Conservation (phyloP, 2,329 filamentous ascomycete genomes). For the Podosphaera fusca region DNA sequence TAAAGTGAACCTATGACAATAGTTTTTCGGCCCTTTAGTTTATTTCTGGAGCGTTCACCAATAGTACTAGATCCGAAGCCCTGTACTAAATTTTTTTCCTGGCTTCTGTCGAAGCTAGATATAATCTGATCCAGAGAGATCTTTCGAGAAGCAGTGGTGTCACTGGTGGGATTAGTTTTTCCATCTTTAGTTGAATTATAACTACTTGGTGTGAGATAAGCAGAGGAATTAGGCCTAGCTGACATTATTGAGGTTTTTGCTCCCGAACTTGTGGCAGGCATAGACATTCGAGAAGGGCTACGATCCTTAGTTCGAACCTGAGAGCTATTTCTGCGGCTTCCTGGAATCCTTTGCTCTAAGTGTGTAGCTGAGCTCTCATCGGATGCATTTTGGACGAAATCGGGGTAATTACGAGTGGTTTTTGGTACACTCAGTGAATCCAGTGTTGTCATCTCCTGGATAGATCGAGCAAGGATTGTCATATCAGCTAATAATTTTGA, state of each 20-base stretch:
- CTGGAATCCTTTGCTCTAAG: conserved; percentile 28
- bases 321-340: conserved; percentile 28
- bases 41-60: conserved; percentile 56
- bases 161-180: conserved; percentile 3
- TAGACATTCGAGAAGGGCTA: conserved; percentile 51
- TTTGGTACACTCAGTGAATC: conserved; percentile 41
- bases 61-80: conserved; percentile 51
- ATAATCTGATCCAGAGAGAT: conserved; percentile 7
- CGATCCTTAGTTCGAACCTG: conserved; percentile 31
- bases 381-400: conserved; percentile 17
- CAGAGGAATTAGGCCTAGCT: conserved; percentile 10
- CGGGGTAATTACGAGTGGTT: conserved; percentile 6
- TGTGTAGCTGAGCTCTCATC: conserved; percentile 25
- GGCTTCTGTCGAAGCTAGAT: conserved; percentile 10
- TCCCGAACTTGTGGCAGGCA: conserved; percentile 32
- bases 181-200: conserved; percentile 12
- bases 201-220: conserved; percentile 4
- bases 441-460: conserved; percentile 50
- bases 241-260: conserved; percentile 11
- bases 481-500: conserved; percentile 53
- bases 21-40: conserved; percentile 55
- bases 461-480: conserved; percentile 47
- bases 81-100: conserved; percentile 36
- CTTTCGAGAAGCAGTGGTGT: conserved; percentile 5
- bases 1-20: conserved; percentile 70